phyloP scores from a whole-genome alignment of 352 stramenopile species.

The Globisporangium sylvaticum region DNA sequence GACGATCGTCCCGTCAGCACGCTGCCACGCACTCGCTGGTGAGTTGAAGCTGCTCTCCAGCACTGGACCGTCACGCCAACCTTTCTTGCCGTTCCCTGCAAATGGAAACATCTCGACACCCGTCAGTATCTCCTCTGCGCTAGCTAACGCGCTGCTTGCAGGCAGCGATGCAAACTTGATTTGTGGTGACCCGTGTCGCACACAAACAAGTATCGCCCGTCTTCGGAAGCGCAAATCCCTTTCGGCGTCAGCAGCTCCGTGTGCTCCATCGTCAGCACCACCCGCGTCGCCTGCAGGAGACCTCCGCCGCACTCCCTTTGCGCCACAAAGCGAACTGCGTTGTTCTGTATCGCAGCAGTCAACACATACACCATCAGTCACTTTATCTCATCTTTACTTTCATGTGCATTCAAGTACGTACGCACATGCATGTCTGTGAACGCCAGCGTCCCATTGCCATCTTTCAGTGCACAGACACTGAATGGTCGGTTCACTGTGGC shows the following conservation, averaged over 20 bases:
- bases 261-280: conserved; percentile 25
- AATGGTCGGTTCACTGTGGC: conserved; percentile 38
- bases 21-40: conserved; percentile 34
- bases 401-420: not conserved
- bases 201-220: conserved; percentile 43
- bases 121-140: conserved; percentile 8
- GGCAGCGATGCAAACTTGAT: conserved; percentile 46
- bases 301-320: not conserved
- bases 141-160: conserved; percentile 18
- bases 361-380: not conserved
- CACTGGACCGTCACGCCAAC: conserved; percentile 37
- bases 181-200: conserved; percentile 52
- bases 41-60: conserved; percentile 38
- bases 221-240: conserved; percentile 34
- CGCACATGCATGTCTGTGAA: conserved; percentile 38
- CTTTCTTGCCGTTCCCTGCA: conserved; percentile 39
- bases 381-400: not conserved
- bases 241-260: conserved; percentile 41
- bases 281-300: not conserved
- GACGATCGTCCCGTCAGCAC: conserved; percentile 31
- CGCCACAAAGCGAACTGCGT: conserved; percentile 33
- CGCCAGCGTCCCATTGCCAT: conserved; percentile 16
- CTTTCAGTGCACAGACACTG: conserved; percentile 26
- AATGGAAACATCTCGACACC: conserved; percentile 42
- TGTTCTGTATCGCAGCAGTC: conserved; percentile 26